These are phyloP conservation scores for Suillus hirtellus DNA, from an alignment of 768 basidiomycete species.

Conservation along the genomic window DNA sequence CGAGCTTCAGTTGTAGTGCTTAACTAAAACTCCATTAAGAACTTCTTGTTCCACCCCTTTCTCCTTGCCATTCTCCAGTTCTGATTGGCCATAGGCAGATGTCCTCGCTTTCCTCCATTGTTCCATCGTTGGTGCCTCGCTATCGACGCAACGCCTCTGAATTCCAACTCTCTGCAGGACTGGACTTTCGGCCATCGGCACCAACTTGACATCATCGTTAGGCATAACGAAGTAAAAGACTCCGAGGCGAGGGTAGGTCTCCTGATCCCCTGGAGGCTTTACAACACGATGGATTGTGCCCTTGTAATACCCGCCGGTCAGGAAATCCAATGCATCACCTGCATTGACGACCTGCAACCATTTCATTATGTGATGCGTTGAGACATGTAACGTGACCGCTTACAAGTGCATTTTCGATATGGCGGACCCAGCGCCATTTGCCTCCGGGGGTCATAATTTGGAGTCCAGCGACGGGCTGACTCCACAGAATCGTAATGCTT, in stretches of 20 bases:
- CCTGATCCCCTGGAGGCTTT: conserved; percentile 58
- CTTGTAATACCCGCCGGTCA: conserved; percentile 60
- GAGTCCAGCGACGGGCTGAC: conserved; percentile 58
- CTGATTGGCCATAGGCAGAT: conserved; percentile 49
- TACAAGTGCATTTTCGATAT: conserved; percentile 59
- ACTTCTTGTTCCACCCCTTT: conserved; percentile 54
- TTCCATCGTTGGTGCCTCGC: conserved; percentile 50
- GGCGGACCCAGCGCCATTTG: conserved; percentile 58
- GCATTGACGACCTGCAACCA: conserved; percentile 53
- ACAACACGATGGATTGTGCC: conserved; percentile 63
- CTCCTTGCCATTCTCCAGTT: conserved; percentile 41
- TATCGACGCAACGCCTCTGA: conserved; percentile 36
- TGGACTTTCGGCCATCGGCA: conserved; percentile 47
- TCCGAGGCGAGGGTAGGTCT: conserved; percentile 48
- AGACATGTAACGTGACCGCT: conserved; percentile 5
- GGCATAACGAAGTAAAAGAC: conserved; percentile 58
- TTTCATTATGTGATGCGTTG: not conserved
- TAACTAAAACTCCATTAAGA: conserved; percentile 54
- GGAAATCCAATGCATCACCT: conserved; percentile 59
- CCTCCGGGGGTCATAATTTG: conserved; percentile 56
- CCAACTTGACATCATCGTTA: conserved; percentile 49
- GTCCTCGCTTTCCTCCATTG: conserved; percentile 54
- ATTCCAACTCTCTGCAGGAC: conserved; percentile 49
- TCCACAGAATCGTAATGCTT: conserved; percentile 57
- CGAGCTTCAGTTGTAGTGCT: conserved; percentile 53